These are phyloP conservation scores for Sanghuangporus sanghuang DNA, from an alignment of 1,284 basidiomycete genomes.

Conservation along the genomic window DNA sequence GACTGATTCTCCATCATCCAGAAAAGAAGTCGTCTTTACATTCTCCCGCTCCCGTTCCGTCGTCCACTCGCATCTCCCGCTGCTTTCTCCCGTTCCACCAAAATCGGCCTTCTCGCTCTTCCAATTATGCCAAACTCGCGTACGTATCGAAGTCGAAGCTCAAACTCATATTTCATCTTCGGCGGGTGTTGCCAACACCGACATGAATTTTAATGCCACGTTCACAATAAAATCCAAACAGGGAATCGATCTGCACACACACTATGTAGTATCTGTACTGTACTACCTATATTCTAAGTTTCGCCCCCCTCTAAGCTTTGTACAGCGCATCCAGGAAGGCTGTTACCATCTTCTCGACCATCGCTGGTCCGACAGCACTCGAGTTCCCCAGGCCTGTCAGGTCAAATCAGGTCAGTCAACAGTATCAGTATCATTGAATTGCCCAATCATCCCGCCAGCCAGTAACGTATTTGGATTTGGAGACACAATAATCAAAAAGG, in stretches of 20 bases:
- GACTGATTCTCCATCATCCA: background rate
- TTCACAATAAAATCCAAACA: background rate
- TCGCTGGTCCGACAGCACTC: constrained; percentile 82
- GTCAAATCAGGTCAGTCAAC: background rate
- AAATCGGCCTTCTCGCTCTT: background rate
- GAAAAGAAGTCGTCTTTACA: background rate
- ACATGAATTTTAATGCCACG: background rate
- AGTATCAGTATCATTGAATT: background rate
- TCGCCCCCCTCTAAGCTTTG: constrained; percentile 47
- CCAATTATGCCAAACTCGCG: background rate
- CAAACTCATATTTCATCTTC: background rate
- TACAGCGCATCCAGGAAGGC: constrained; percentile 82
- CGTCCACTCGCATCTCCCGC: background rate
- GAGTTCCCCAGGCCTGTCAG: constrained; percentile 79
- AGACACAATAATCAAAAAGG: too few species aligned
- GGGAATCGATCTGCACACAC: background rate
- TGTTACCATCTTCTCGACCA: constrained; percentile 81
- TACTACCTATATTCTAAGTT: background rate
- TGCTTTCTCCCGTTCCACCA: background rate
- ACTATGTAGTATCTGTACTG: too few species aligned
- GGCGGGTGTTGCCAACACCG: background rate
- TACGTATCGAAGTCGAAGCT: background rate
- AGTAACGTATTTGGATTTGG: background rate
- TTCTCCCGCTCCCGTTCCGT: background rate
- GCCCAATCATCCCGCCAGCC: background rate